Conservation (phyloP, 2,329 filamentous ascomycete genomes). For the Didymella segeticola region DNA sequence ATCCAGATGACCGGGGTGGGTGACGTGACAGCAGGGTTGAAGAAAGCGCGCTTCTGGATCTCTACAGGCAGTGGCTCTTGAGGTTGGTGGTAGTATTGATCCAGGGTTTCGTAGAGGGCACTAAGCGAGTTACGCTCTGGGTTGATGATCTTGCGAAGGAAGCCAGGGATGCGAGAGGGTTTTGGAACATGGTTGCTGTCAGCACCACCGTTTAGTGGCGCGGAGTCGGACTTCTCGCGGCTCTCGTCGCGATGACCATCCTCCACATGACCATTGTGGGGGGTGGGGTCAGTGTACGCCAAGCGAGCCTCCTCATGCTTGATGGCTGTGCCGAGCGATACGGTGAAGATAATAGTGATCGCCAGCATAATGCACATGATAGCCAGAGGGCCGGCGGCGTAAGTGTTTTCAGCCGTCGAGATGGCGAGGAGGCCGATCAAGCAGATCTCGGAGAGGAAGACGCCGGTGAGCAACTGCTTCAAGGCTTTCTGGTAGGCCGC, state of each 20-base stretch:
- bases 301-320: slow-evolving; percentile 39
- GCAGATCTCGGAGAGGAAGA: slow-evolving; percentile 58
- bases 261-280: slow-evolving; percentile 30
- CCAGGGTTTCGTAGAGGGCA: slow-evolving; percentile 39
- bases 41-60: slow-evolving; percentile 52
- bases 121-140: slow-evolving; percentile 42
- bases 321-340: slow-evolving; percentile 45
- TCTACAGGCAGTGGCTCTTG: slow-evolving; percentile 42
- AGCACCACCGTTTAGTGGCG: slow-evolving; percentile 8
- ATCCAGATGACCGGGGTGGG: slow-evolving; percentile 56
- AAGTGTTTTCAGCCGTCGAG: slow-evolving; percentile 41
- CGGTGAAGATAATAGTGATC: slow-evolving; percentile 51
- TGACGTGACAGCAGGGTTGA: slow-evolving; percentile 53
- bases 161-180: slow-evolving; percentile 40
- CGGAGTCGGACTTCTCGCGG: slow-evolving; percentile 22
- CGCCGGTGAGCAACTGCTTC: slow-evolving; percentile 55
- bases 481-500: slow-evolving; percentile 55
- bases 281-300: slow-evolving; percentile 35
- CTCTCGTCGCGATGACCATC: slow-evolving; percentile 29
- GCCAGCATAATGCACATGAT: slow-evolving; percentile 52
- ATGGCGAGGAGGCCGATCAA: slow-evolving; percentile 57
- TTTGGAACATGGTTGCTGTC: slow-evolving; percentile 22
- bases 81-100: slow-evolving; percentile 41
- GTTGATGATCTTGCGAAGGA: slow-evolving; percentile 43
- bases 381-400: slow-evolving; percentile 50